Conservation (phyloP, 306 rosid species). For the Castanospermum australe region DNA sequence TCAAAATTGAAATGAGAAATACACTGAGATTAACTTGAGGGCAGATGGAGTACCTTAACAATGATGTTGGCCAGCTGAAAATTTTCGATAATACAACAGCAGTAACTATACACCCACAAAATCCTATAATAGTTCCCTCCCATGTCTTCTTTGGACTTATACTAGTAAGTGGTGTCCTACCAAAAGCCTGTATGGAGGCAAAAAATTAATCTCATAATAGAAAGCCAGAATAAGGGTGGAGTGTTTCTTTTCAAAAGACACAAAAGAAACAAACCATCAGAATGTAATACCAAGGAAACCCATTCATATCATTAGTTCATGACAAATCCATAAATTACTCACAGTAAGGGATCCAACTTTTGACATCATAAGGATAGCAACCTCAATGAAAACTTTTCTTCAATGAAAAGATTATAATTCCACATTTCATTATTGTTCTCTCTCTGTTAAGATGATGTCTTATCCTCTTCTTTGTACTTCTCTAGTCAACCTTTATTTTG, state of each 20-base stretch:
- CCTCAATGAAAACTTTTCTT: no score
- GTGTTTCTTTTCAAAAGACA: background rate
- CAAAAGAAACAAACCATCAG: background rate
- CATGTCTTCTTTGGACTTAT: constrained; percentile 80
- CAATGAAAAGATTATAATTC: no score
- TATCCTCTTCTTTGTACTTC: no score
- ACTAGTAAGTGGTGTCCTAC: constrained; percentile 68
- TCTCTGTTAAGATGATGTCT: no score
- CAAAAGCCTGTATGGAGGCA: constrained; percentile 51
- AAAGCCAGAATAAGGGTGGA: background rate
- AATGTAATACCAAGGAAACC: background rate
- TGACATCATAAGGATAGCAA: background rate
- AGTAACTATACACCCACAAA: constrained; percentile 87
- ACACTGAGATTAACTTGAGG: constrained; percentile 21
- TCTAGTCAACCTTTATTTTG: no score
- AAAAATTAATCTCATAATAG: constrained; percentile 1
- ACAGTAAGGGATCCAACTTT: background rate
- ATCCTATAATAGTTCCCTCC: constrained; percentile 95
- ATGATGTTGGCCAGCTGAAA: constrained; percentile 82
- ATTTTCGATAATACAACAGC: constrained; percentile 62
- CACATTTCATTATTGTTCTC: no score
- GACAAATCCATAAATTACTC: background rate
- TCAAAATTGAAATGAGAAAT: background rate
- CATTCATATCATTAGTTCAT: background rate
- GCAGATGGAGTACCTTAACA: constrained; percentile 58